These are phyloP conservation scores for Erysimum pusillum DNA, from an alignment of 441 rosid genomes.

Conservation along the genomic window DNA sequence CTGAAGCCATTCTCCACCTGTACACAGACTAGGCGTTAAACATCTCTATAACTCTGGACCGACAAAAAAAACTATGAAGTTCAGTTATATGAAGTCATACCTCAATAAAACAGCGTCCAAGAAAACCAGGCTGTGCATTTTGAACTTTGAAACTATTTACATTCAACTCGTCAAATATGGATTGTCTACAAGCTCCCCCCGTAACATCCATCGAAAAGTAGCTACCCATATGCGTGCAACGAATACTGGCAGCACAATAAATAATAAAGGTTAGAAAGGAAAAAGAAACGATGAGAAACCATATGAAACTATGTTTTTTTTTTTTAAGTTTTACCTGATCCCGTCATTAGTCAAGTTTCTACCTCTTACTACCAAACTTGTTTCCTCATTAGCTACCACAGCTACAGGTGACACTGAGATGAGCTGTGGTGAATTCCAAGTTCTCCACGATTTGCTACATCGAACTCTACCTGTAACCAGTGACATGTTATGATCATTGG, in stretches of 20 bases:
- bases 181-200: conserved; percentile 48
- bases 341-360: conserved; percentile 73
- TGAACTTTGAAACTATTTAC: conserved; percentile 59
- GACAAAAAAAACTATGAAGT: conserved; percentile 5
- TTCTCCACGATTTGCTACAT: conserved; percentile 76
- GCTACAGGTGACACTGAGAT: conserved; percentile 86
- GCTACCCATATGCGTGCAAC: conserved; percentile 70
- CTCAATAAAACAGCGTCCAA: conserved; percentile 91
- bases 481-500: conserved; percentile 19
- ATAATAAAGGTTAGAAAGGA: conserved; percentile 29
- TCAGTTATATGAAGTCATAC: conserved; percentile 52
- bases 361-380: conserved; percentile 74
- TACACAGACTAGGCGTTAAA: conserved; percentile 32
- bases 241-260: conserved; percentile 60
- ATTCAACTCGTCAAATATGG: conserved; percentile 64
- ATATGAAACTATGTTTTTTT: conserved; percentile 16
- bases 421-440: conserved; percentile 86
- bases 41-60: conserved; percentile 18
- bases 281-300: conserved; percentile 6
- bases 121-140: conserved; percentile 49
- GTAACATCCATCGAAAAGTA: conserved; percentile 63
- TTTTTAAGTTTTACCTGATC: conserved; percentile 73
- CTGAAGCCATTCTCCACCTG: conserved; percentile 93
- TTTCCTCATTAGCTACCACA: conserved; percentile 74
- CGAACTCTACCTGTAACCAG: conserved; percentile 68